These are phyloP conservation scores for Botrytis cinerea DNA, from an alignment of 2,329 filamentous ascomycete species.

Conservation along the genomic window DNA sequence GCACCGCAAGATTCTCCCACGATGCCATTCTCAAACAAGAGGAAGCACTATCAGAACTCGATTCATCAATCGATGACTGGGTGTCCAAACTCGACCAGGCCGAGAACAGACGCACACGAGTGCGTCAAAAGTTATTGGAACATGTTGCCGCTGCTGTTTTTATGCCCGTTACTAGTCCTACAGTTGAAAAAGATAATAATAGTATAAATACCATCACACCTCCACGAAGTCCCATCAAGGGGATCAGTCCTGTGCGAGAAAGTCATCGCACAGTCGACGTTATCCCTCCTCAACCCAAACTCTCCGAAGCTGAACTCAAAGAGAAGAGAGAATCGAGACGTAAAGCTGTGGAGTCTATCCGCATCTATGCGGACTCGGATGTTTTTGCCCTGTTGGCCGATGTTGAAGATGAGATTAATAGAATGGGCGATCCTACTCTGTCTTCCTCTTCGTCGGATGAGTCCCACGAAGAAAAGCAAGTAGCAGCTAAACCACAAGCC, in stretches of 20 bases:
- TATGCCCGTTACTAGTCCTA: conserved; percentile 28
- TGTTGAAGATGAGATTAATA: conserved; percentile 61
- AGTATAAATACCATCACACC: conserved; percentile 31
- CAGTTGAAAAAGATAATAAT: too few relatives aligned
- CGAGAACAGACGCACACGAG: conserved; percentile 72
- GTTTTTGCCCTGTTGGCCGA: conserved; percentile 67
- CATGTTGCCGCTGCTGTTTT: conserved; percentile 74
- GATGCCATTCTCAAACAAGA: conserved; percentile 79
- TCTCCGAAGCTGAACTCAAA: conserved; percentile 7
- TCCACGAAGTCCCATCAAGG: conserved; percentile 48
- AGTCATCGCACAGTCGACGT: not conserved
- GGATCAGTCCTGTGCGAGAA: not conserved
- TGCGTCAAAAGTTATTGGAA: conserved; percentile 78
- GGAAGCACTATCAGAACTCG: conserved; percentile 74
- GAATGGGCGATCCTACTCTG: conserved; percentile 39
- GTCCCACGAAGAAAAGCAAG: not conserved
- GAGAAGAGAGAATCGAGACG: conserved; percentile 31
- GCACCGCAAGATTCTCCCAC: conserved; percentile 69
- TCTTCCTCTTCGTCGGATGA: not conserved
- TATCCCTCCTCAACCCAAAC: not conserved
- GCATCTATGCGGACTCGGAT: conserved; percentile 67
- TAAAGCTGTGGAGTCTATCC: conserved; percentile 62
- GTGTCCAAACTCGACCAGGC: conserved; percentile 76
- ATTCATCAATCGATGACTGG: conserved; percentile 79
- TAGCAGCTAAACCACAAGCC: not conserved